Base-by-base conservation (phyloP, 352 stramenopile genomes). In the Phytophthora melonis region DNA sequence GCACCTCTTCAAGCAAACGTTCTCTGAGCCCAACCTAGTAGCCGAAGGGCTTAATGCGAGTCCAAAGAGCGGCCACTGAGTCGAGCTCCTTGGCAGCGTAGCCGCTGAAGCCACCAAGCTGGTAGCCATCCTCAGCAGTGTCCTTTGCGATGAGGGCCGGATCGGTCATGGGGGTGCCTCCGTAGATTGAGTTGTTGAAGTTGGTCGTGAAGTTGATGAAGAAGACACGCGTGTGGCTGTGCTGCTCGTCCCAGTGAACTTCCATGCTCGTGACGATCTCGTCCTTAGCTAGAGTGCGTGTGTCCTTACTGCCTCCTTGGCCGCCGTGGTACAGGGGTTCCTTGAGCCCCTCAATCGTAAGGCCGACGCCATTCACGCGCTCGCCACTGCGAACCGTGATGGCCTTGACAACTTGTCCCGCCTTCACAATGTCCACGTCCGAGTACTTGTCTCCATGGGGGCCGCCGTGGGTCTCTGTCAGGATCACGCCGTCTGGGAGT, bases 141-240 rank as follows among this genome's bases (percentile, higher is more conserved):
- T 34, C 30, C 30, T 34, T 34, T 34, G 30, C 30, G 30, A 34
- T 34, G 10, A 41, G 34, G 34, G 8, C 8, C 34, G 43, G 1
- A 23, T 52, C n/a, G 18, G 5, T 5, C 43, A 21, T 52, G 6
- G 43, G 14, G 14, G 43, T 52, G 14, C 43, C 43, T n/a, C 43
- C 43, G 14, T 8, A 52, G 16, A 52, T 52, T 21, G 14, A 21
- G 43, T 52, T 52, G n/a, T 21, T 21, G 2, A 16, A 13, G 43
- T 21, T 52, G 43, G 43, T 52, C 11, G 43, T 52, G 43, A 52
- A 52, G 43, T 21, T 52, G 43, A 52, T 52, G 43, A 52, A 52
- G 6, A 23, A 23, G 43, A 52, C n/a, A 9, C 43, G 43, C 4
- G 43, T 52, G 43, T 52, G 43, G 16, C 43, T 52, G 43, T 52